phyloP scores from a whole-genome alignment of 129 eudicot species.

The Ambrosia trifida region DNA sequence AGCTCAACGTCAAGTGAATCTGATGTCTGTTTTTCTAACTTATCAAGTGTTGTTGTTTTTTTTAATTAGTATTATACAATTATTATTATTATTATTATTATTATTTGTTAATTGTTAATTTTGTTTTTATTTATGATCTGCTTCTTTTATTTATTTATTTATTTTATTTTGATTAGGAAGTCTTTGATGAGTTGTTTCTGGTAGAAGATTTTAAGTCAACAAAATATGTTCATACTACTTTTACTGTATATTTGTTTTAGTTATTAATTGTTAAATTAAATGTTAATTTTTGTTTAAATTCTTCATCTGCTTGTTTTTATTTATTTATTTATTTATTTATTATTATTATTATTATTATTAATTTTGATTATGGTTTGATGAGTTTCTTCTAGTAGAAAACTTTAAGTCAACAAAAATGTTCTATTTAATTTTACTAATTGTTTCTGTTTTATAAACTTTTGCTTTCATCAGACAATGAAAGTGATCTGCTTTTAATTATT shows the following conservation, averaged over 20 bases:
- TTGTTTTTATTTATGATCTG: background rate
- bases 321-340: too few relatives aligned
- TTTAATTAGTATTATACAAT: too few relatives aligned
- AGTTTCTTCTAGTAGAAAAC: too few relatives aligned
- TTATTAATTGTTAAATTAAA: background rate
- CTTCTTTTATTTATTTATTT: background rate
- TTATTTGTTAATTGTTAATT: background rate
- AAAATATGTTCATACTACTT: background rate
- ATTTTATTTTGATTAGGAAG: background rate
- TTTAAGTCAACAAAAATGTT: too few relatives aligned
- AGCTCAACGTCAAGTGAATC: slow-evolving; percentile 36
- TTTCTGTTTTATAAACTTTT: too few relatives aligned
- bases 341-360: background rate
- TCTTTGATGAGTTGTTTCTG: background rate
- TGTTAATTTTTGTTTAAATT: background rate
- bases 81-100: too few relatives aligned
- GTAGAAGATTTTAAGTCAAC: background rate
- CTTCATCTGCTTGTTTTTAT: slow-evolving; percentile 17
- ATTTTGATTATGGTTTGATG: too few relatives aligned
- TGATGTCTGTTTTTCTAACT: background rate
- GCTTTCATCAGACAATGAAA: too few relatives aligned
- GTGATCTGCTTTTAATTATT: background rate
- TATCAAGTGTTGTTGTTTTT: background rate
- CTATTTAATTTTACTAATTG: too few relatives aligned
- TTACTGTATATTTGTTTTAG: too few relatives aligned